Conservation (phyloP, 2,329 filamentous ascomycete species). For the Exophiala aquamarina region DNA sequence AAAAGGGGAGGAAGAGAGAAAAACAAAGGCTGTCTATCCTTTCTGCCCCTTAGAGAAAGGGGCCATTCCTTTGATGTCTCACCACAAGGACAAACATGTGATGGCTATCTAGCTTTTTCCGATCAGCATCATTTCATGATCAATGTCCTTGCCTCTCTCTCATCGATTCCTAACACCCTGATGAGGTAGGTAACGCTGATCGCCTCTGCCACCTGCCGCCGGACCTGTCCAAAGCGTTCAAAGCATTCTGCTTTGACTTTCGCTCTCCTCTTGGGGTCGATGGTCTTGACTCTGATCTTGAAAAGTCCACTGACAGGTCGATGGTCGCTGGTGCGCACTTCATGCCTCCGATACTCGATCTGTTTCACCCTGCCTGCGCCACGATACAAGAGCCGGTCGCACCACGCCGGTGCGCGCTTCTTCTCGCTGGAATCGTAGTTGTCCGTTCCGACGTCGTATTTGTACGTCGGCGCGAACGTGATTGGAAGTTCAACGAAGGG, state of each 20-base stretch:
- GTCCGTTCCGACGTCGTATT: constrained; percentile 95
- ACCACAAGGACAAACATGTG: no score
- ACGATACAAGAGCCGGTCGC: constrained; percentile 86
- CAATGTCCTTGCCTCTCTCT: constrained; percentile 12
- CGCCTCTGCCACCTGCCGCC: constrained; percentile 21
- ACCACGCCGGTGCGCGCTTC: constrained; percentile 92
- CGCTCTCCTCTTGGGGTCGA: constrained; percentile 66
- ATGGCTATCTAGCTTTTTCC: no score
- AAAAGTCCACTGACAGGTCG: constrained; percentile 86
- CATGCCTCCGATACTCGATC: constrained; percentile 82
- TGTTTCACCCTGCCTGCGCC: constrained; percentile 81
- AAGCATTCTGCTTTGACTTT: constrained; percentile 71
- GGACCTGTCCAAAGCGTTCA: constrained; percentile 68
- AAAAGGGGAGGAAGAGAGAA: no score
- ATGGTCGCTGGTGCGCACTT: constrained; percentile 89
- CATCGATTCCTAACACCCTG: constrained; percentile 11
- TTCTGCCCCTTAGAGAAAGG: no score
- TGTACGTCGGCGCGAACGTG: constrained; percentile 93
- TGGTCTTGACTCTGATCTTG: constrained; percentile 78
- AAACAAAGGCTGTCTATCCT: no score
- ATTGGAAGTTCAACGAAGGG: constrained; percentile 91
- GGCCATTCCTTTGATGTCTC: no score
- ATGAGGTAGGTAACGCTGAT: constrained; percentile 25
- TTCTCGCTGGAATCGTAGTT: constrained; percentile 95
- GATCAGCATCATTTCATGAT: no score